Evolutionary conservation across 1,284 basidiomycete genomes (phyloP).

Genomic region (Ustilago cynodontis): DNA sequence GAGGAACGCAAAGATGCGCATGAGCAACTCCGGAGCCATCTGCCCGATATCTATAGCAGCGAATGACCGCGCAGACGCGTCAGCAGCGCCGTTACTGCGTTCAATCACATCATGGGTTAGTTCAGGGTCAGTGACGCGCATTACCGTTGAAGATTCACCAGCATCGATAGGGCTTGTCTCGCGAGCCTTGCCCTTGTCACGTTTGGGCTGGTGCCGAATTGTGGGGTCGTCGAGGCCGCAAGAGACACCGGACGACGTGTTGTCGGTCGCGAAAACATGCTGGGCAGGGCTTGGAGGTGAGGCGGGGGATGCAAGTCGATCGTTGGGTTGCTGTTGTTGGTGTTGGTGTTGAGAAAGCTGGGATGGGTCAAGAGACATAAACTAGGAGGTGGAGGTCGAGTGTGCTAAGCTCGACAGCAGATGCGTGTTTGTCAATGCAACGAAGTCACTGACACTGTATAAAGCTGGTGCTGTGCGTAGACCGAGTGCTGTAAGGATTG

Average conservation of each 20-base stretch:
- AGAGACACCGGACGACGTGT: neutral
- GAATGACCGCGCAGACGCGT: slow-evolving; percentile 60
- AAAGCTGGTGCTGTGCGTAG: neutral
- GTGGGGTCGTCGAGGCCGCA: neutral
- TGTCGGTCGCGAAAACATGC: slow-evolving; percentile 8
- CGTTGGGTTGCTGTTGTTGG: slow-evolving; percentile 2
- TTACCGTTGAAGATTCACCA: slow-evolving; percentile 25
- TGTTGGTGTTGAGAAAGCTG: slow-evolving; percentile 10
- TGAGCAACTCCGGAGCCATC: slow-evolving; percentile 78
- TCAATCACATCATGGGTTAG: neutral
- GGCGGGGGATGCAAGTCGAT: neutral
- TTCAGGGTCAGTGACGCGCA: slow-evolving; percentile 35
- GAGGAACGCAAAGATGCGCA: slow-evolving; percentile 82
- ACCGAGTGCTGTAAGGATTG: neutral
- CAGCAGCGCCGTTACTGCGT: neutral
- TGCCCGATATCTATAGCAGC: slow-evolving; percentile 61
- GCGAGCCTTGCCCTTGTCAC: slow-evolving; percentile 32
- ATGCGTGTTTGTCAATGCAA: slow-evolving; percentile 18
- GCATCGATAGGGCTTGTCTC: neutral
- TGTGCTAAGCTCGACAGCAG: slow-evolving; percentile 22
- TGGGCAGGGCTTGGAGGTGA: slow-evolving; percentile 9
- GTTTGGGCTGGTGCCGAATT: neutral
- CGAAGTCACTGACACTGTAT: slow-evolving; percentile 15
- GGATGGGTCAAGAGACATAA: slow-evolving; percentile 45
- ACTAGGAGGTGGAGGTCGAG: slow-evolving; percentile 30